Conservation (phyloP, 306 rosid genomes). For the Sesbania bispinosa region DNA sequence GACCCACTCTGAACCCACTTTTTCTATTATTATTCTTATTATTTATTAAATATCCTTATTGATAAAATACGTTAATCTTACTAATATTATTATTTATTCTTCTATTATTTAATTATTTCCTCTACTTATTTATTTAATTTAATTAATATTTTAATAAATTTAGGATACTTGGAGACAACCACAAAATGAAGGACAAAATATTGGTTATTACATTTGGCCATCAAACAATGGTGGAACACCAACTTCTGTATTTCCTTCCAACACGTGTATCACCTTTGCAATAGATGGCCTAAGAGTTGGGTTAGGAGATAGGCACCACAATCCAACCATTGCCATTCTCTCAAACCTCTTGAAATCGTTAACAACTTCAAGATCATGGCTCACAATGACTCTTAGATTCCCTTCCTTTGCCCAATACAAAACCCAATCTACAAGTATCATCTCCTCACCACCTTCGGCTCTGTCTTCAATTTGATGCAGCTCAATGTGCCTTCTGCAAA, state of each 20-base stretch:
- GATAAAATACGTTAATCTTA: too few relatives aligned
- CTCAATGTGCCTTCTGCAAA: slow-evolving; percentile 31
- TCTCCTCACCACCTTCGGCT: slow-evolving; percentile 1
- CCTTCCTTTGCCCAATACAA: slow-evolving; percentile 14
- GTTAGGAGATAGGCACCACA: slow-evolving; percentile 32
- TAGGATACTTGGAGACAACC: too few relatives aligned
- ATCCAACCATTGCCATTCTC: slow-evolving; percentile 33
- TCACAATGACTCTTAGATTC: slow-evolving; percentile 8
- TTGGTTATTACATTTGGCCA: not conserved
- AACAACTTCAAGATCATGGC: slow-evolving; percentile 19
- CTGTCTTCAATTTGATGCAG: slow-evolving; percentile 24
- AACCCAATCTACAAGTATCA: slow-evolving; percentile 32
- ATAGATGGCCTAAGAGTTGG: slow-evolving; percentile 33
- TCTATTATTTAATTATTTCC: too few relatives aligned
- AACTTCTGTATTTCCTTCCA: slow-evolving; percentile 33
- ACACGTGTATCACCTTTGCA: slow-evolving; percentile 26
- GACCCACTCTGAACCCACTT: too few relatives aligned
- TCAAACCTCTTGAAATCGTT: slow-evolving; percentile 32
- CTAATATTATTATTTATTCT: too few relatives aligned
- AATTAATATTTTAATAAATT: too few relatives aligned
- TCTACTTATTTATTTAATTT: too few relatives aligned
- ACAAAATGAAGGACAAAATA: not conserved
- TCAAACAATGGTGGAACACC: slow-evolving; percentile 24
- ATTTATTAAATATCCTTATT: too few relatives aligned
- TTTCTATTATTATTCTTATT: too few relatives aligned